These are phyloP conservation scores for Exserohilum rostratum DNA, from an alignment of 2,329 filamentous ascomycete species.

Conservation along the genomic window DNA sequence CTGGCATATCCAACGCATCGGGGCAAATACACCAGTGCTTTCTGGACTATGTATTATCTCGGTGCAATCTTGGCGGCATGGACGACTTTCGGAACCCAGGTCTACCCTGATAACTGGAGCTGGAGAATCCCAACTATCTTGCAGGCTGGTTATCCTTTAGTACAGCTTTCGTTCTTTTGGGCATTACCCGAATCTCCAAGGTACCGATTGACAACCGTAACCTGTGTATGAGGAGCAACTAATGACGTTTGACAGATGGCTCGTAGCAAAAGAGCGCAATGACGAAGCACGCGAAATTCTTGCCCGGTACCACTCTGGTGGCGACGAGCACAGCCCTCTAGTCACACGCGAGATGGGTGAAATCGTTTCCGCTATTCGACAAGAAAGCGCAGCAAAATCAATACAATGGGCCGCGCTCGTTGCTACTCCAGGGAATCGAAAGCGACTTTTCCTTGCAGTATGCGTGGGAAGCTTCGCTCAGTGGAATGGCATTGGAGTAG, in stretches of 20 bases:
- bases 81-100: constrained; percentile 27
- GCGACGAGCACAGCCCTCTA: constrained; percentile 40
- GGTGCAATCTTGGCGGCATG: constrained; percentile 29
- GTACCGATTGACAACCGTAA: neutral
- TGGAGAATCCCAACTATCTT: constrained; percentile 61
- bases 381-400: constrained; percentile 3
- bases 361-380: constrained; percentile 7
- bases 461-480: constrained; percentile 39
- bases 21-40: constrained; percentile 63
- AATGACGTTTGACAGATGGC: neutral
- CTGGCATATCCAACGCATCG: constrained; percentile 64
- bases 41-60: constrained; percentile 48
- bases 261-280: constrained; percentile 43
- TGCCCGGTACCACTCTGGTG: constrained; percentile 58
- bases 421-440: neutral
- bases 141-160: constrained; percentile 53
- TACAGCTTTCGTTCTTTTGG: constrained; percentile 14
- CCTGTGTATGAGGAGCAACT: neutral
- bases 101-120: constrained; percentile 54
- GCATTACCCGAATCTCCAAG: neutral
- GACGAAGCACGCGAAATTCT: constrained; percentile 62
- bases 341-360: constrained; percentile 8
- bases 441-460: constrained; percentile 54
- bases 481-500: constrained; percentile 20
- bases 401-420: constrained; percentile 9